phyloP scores from a whole-genome alignment of 2,329 filamentous ascomycete species.

The Lasiodiplodia sp. region DNA sequence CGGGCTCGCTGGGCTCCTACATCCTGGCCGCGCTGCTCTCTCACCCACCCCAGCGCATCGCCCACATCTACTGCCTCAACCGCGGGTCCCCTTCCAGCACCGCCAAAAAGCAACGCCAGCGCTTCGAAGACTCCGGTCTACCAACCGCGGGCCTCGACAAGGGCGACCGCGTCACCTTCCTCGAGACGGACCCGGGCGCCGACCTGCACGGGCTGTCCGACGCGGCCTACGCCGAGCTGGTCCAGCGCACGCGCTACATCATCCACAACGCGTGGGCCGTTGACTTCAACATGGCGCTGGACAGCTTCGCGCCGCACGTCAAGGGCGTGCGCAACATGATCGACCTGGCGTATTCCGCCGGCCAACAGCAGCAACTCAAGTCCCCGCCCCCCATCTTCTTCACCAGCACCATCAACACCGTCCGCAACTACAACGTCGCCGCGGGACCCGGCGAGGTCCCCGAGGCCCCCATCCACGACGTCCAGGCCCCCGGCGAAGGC shows the following conservation, averaged over 20 bases:
- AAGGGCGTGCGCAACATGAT: conserved; percentile 53
- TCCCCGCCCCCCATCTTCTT: background rate
- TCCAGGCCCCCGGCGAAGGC: background rate
- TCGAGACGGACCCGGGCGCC: background rate
- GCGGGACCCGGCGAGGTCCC: background rate
- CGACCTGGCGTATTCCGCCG: conserved; percentile 38
- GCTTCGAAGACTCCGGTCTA: background rate
- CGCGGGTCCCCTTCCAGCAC: background rate
- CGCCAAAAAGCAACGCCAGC: background rate
- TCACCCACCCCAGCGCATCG: background rate
- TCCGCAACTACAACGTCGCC: background rate
- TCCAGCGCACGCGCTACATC: background rate
- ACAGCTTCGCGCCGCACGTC: conserved; percentile 54
- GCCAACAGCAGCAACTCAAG: background rate
- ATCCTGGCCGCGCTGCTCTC: background rate
- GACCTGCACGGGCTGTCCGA: background rate
- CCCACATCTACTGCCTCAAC: background rate
- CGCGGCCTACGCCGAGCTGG: background rate
- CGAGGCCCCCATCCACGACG: background rate
- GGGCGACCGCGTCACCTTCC: background rate
- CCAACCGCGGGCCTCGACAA: background rate
- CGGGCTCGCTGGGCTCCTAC: background rate
- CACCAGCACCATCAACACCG: background rate
- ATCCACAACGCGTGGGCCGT: conserved; percentile 60
- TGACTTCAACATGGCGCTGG: conserved; percentile 61